Conservation (phyloP, 2,329 filamentous ascomycete genomes). For the Fusarium nygamai region DNA sequence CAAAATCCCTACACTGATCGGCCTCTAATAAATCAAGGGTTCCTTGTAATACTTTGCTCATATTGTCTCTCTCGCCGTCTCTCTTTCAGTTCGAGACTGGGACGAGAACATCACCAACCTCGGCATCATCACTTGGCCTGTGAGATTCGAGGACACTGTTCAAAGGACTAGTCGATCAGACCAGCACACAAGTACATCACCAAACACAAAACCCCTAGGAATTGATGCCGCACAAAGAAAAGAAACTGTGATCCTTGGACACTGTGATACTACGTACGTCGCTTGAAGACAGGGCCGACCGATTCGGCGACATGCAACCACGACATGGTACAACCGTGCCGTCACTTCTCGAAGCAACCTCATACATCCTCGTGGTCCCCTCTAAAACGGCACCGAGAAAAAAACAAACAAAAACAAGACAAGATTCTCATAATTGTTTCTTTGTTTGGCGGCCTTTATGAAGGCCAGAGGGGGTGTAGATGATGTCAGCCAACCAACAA, state of each 20-base stretch:
- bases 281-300: neutral
- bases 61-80: neutral
- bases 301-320: neutral
- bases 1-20: neutral
- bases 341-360: constrained; percentile 22
- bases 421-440: neutral
- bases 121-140: neutral
- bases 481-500: constrained; percentile 30
- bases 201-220: neutral
- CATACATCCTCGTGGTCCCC: constrained; percentile 8
- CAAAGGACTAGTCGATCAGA: neutral
- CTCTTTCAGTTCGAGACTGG: neutral
- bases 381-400: constrained; percentile 22
- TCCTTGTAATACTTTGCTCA: too few species aligned
- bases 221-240: neutral
- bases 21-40: neutral
- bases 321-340: neutral
- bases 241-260: neutral
- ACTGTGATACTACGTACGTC: neutral
- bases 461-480: constrained; percentile 3
- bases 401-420: constrained; percentile 8
- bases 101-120: neutral
- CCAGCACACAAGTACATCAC: neutral
- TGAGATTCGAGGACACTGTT: neutral
- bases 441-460: neutral